Conservation (phyloP, 306 rosid genomes). For the Ceratonia siliqua region DNA sequence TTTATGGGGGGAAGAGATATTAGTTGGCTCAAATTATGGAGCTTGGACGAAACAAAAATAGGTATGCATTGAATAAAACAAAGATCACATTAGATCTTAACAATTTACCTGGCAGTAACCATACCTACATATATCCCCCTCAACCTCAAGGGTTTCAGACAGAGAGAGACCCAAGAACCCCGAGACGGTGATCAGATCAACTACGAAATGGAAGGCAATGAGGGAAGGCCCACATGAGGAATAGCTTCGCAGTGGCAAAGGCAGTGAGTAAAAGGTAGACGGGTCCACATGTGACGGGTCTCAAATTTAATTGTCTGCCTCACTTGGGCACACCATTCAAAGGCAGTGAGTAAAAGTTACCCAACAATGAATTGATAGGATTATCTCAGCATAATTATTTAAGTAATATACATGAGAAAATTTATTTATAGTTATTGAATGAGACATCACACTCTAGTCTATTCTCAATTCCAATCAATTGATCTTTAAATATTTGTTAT, state of each 20-base stretch:
- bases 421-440: no score
- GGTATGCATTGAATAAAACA: slow-evolving; percentile 8
- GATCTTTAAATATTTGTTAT: no score
- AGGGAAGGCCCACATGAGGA: slow-evolving; percentile 47
- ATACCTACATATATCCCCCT: slow-evolving; percentile 24
- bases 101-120: neutral
- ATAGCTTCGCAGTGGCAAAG: slow-evolving; percentile 16
- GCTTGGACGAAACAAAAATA: slow-evolving; percentile 24
- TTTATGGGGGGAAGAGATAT: slow-evolving; percentile 17
- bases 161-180: slow-evolving; percentile 27
- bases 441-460: no score
- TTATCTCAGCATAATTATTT: no score
- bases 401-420: no score
- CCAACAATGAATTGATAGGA: no score
- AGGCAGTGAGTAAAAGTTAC: no score
- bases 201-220: slow-evolving; percentile 29
- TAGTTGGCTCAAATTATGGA: slow-evolving; percentile 31
- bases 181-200: slow-evolving; percentile 31
- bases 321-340: no score
- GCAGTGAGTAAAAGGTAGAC: slow-evolving; percentile 31
- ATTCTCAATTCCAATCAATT: no score
- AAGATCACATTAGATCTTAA: slow-evolving; percentile 12
- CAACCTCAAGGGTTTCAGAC: neutral
- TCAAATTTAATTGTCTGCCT: slow-evolving; percentile 28
- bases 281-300: slow-evolving; percentile 55